phyloP scores from a whole-genome alignment of 2,329 filamentous ascomycete species.

The Fusarium nodosum region DNA sequence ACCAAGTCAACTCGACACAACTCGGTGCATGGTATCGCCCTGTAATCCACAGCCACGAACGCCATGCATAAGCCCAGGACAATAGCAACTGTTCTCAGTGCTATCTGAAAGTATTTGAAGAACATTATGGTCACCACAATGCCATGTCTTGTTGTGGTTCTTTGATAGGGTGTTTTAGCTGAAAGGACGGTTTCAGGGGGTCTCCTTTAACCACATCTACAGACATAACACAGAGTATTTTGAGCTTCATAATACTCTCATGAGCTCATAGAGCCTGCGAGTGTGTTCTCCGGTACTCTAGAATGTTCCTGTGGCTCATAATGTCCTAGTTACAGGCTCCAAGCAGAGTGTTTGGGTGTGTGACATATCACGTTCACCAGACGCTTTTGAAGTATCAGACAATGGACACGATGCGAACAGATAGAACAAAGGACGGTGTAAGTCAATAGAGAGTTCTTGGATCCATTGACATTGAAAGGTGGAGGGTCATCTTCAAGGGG shows the following conservation, averaged over 20 bases:
- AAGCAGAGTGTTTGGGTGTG: neutral
- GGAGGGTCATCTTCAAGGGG: neutral
- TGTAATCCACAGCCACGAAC: neutral
- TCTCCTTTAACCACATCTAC: neutral
- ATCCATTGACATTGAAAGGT: neutral
- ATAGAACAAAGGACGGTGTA: neutral
- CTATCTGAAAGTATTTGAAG: neutral
- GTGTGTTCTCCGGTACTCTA: neutral
- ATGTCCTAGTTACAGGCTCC: neutral
- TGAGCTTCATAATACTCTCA: neutral
- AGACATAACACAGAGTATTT: neutral
- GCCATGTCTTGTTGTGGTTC: neutral
- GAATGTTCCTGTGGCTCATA: neutral
- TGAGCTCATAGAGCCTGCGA: neutral
- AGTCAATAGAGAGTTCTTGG: fast-evolving
- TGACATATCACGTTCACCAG: constrained; percentile 18
- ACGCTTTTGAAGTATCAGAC: neutral
- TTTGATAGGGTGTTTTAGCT: neutral
- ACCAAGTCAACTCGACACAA: neutral
- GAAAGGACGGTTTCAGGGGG: neutral
- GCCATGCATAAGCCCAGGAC: neutral
- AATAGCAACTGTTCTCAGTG: fast-evolving
- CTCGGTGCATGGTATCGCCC: neutral
- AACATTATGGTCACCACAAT: neutral
- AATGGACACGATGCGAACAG: neutral